Conservation (phyloP, 2,329 filamentous ascomycete genomes). For the Phymatotrichopsis omnivora region DNA sequence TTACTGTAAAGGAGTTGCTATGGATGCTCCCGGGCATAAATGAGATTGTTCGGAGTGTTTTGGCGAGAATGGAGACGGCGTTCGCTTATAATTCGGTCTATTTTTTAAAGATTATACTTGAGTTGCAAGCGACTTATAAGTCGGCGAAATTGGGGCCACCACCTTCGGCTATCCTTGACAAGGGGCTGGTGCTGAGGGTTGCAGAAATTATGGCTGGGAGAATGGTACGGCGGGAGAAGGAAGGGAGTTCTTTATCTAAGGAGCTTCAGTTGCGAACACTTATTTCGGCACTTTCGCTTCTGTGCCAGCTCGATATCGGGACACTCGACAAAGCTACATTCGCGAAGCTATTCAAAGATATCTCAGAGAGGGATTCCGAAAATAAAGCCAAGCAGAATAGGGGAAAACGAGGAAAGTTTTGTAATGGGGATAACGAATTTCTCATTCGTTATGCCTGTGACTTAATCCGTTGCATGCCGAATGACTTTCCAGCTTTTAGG, state of each 20-base stretch:
- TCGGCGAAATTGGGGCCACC: slow-evolving; percentile 13
- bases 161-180: slow-evolving; percentile 20
- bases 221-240: slow-evolving; percentile 24
- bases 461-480: slow-evolving; percentile 25
- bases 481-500: slow-evolving; percentile 21
- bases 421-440: slow-evolving; percentile 26
- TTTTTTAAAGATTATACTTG: slow-evolving; percentile 28
- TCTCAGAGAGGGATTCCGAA: slow-evolving; percentile 26
- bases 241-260: slow-evolving; percentile 21
- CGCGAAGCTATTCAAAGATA: slow-evolving; percentile 22
- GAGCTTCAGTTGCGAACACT: slow-evolving; percentile 27
- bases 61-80: slow-evolving; percentile 26
- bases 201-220: slow-evolving; percentile 25
- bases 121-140: slow-evolving; percentile 26
- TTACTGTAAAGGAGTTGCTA: slow-evolving; percentile 22
- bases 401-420: slow-evolving; percentile 9
- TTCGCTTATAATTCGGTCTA: slow-evolving; percentile 29
- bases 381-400: slow-evolving; percentile 16
- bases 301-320: slow-evolving; percentile 20
- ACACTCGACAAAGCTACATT: slow-evolving; percentile 22
- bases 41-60: slow-evolving; percentile 22
- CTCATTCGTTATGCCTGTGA: slow-evolving; percentile 28
- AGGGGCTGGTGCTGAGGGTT: slow-evolving; percentile 20
- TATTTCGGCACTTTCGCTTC: slow-evolving; percentile 25
- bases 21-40: slow-evolving; percentile 26